These are phyloP conservation scores for Calocybe gangraenosa DNA, from an alignment of 768 basidiomycete species.

Conservation along the genomic window DNA sequence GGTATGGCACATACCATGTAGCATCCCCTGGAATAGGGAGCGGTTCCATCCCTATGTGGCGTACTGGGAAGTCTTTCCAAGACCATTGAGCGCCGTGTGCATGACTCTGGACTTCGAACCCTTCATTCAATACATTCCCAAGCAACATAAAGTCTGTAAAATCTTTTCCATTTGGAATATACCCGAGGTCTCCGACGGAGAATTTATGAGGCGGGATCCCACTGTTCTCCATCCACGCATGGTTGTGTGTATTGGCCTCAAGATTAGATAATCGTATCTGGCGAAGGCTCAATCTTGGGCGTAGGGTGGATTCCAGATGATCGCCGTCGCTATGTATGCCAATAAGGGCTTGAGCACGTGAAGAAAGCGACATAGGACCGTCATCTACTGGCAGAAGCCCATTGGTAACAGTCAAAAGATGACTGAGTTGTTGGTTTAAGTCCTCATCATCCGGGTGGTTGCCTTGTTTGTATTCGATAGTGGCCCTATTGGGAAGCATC, in stretches of 20 bases:
- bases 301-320: slow-evolving; percentile 20
- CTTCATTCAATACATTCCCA: slow-evolving; percentile 32
- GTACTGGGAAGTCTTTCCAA: slow-evolving; percentile 30
- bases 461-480: slow-evolving; percentile 22
- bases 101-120: slow-evolving; percentile 18
- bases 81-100: slow-evolving; percentile 30
- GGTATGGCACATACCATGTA: slow-evolving; percentile 23
- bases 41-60: slow-evolving; percentile 26
- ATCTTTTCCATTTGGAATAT: slow-evolving; percentile 29
- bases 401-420: slow-evolving; percentile 34
- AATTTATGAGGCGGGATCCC: slow-evolving; percentile 36
- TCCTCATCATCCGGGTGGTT: slow-evolving; percentile 22
- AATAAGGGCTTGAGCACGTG: slow-evolving; percentile 29
- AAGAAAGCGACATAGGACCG: slow-evolving; percentile 24
- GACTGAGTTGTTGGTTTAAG: slow-evolving; percentile 28
- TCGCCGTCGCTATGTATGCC: slow-evolving; percentile 6
- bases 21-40: slow-evolving; percentile 28
- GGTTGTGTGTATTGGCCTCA: slow-evolving; percentile 28
- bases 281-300: slow-evolving; percentile 25
- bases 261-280: slow-evolving; percentile 35
- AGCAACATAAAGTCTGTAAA: slow-evolving; percentile 36
- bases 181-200: slow-evolving; percentile 41
- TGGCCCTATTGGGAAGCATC: slow-evolving; percentile 41
- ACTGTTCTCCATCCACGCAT: slow-evolving; percentile 35
- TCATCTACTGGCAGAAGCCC: slow-evolving; percentile 34